A percentile compares a stretch with the other conserved stretches of the same genome.
These are phyloP conservation scores for Starmerella apicola DNA, from an alignment of 805 yeast species.

Conservation along the genomic window DNA sequence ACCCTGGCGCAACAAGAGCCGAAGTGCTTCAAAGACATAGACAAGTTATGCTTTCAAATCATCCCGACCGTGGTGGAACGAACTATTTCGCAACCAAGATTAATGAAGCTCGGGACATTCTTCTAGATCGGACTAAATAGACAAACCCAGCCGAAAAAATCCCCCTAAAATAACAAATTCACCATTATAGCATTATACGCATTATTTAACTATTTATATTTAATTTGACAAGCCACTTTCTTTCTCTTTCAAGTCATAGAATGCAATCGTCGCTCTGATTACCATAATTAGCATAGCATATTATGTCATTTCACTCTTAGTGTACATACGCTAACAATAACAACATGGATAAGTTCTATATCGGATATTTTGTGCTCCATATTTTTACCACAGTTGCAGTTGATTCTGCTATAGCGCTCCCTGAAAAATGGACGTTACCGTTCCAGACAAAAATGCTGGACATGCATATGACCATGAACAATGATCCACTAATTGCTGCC, in stretches of 20 bases:
- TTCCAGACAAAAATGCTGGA: conserved; percentile 40
- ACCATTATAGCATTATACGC: too few species aligned
- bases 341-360: conserved; percentile 21
- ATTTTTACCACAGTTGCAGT: conserved; percentile 62
- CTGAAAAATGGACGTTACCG: conserved; percentile 34
- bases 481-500: conserved; percentile 53
- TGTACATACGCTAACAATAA: neutral
- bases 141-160: too few species aligned
- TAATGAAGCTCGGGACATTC: conserved; percentile 52
- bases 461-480: conserved; percentile 51
- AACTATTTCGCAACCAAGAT: conserved; percentile 81
- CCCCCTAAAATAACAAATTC: too few species aligned
- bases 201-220: too few species aligned
- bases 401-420: conserved; percentile 63
- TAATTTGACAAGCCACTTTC: too few species aligned
- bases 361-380: conserved; percentile 39
- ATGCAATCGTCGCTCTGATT: too few species aligned
- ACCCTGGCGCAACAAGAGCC: conserved; percentile 29
- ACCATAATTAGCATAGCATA: too few species aligned
- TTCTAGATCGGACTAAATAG: conserved; percentile 5
- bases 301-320: too few species aligned
- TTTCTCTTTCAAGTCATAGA: too few species aligned
- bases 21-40: conserved; percentile 73
- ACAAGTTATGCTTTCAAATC: conserved; percentile 73
- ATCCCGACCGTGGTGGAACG: conserved; percentile 91